phyloP scores from a whole-genome alignment of 495 filamentous ascomycete genomes.

The Evernia prunastri region DNA sequence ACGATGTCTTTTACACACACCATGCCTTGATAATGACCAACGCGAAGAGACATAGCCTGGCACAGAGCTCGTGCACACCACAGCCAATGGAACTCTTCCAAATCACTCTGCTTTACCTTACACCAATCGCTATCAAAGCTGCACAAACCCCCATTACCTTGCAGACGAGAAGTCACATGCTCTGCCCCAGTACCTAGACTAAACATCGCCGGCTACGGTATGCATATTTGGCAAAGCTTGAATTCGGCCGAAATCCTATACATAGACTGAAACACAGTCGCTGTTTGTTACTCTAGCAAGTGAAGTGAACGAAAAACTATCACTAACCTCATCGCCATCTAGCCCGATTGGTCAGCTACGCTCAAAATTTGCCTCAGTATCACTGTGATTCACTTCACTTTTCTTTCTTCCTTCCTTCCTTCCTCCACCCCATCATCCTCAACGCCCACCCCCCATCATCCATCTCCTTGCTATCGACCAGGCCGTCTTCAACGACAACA shows the following conservation, averaged over 20 bases:
- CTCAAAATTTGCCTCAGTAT: background rate
- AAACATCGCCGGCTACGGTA: background rate
- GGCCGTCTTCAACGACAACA: background rate
- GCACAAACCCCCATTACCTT: background rate
- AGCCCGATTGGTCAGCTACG: background rate
- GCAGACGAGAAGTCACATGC: background rate
- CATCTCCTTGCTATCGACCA: background rate
- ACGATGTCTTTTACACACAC: background rate
- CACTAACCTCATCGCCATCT: background rate
- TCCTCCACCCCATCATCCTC: background rate
- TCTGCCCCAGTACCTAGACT: background rate
- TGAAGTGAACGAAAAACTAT: background rate
- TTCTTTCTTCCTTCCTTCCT: background rate
- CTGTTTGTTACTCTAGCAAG: background rate
- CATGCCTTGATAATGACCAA: background rate
- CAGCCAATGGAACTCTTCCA: background rate
- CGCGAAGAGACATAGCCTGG: background rate
- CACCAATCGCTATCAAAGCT: constrained; percentile 1
- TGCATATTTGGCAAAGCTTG: background rate
- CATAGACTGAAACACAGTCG: background rate
- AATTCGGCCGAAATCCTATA: background rate
- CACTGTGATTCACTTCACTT: background rate
- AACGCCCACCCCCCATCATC: background rate
- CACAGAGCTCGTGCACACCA: background rate
- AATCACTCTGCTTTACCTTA: background rate